phyloP scores from a whole-genome alignment of 2,329 filamentous ascomycete genomes.

The Pestalotiopsis sp. region DNA sequence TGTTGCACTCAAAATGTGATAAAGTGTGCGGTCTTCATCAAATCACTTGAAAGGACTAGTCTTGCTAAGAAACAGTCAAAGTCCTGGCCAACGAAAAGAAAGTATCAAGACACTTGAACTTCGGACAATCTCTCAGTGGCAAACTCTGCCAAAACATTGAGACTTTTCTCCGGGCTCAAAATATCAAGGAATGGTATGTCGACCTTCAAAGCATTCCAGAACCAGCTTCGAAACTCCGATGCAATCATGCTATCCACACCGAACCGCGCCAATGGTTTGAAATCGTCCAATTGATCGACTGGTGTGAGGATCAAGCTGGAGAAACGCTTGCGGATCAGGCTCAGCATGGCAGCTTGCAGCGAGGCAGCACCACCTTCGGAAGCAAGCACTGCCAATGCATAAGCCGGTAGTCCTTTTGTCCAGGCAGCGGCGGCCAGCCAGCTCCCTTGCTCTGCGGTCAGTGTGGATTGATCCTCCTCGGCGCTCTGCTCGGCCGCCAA shows the following conservation, averaged over 20 bases:
- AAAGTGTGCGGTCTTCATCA: too few relatives aligned
- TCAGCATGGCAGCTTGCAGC: slow-evolving; percentile 18
- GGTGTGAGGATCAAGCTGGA: slow-evolving; percentile 18
- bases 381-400: too few relatives aligned
- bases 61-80: too few relatives aligned
- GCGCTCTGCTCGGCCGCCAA: slow-evolving; percentile 9
- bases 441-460: slow-evolving; percentile 14
- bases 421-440: too few relatives aligned
- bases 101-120: too few relatives aligned
- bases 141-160: neutral
- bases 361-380: slow-evolving; percentile 18
- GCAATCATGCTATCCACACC: slow-evolving; percentile 39
- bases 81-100: too few relatives aligned
- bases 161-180: slow-evolving; percentile 10
- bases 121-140: too few relatives aligned
- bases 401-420: too few relatives aligned
- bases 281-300: slow-evolving; percentile 16
- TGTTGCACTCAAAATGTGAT: too few relatives aligned
- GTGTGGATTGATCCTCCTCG: neutral
- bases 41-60: too few relatives aligned
- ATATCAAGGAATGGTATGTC: slow-evolving; percentile 34
- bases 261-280: slow-evolving; percentile 22
- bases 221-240: slow-evolving; percentile 35
- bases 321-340: slow-evolving; percentile 13
- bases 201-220: slow-evolving; percentile 32